These are phyloP conservation scores for Reticulomyxa filosa DNA, from an alignment of 78 protist species.

Conservation along the genomic window DNA sequence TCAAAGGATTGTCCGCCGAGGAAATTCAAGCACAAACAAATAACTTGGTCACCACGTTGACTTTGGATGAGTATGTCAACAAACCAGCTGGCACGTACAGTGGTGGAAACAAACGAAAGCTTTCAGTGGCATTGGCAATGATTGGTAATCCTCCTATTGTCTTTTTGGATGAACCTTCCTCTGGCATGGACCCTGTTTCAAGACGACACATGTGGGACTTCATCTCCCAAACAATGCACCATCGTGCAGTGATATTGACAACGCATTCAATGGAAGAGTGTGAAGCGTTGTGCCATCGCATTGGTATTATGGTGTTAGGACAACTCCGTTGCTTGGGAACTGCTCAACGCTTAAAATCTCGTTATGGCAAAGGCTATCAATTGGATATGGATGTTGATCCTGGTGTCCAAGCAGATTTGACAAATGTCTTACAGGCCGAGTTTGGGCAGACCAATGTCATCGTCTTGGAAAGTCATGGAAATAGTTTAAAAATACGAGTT, in stretches of 20 bases:
- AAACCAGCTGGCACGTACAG: conserved; percentile 12
- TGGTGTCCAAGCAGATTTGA: too few relatives aligned
- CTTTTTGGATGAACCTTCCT: conserved; percentile 22
- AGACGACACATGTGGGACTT: conserved; percentile 45
- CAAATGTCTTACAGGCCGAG: too few relatives aligned
- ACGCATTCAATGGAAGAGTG: conserved; percentile 48
- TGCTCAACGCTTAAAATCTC: background rate
- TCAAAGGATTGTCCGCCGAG: too few relatives aligned
- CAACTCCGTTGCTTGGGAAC: background rate
- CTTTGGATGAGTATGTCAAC: too few relatives aligned
- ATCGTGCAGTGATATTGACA: conserved; percentile 14
- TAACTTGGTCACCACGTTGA: too few relatives aligned
- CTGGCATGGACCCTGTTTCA: conserved; percentile 34
- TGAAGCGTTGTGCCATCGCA: conserved; percentile 15
- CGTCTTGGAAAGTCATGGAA: too few relatives aligned
- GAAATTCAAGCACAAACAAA: too few relatives aligned
- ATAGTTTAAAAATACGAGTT: too few relatives aligned
- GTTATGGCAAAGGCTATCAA: conserved; percentile 1
- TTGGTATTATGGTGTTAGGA: background rate
- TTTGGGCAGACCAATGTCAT: too few relatives aligned
- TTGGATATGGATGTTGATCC: background rate
- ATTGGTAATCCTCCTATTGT: conserved; percentile 23
- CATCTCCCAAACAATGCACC: background rate
- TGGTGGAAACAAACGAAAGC: conserved; percentile 61
- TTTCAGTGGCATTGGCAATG: conserved; percentile 37